These are phyloP conservation scores for Asterochloris sp. DNA, from an alignment of 139 green algal species.

Conservation along the genomic window DNA sequence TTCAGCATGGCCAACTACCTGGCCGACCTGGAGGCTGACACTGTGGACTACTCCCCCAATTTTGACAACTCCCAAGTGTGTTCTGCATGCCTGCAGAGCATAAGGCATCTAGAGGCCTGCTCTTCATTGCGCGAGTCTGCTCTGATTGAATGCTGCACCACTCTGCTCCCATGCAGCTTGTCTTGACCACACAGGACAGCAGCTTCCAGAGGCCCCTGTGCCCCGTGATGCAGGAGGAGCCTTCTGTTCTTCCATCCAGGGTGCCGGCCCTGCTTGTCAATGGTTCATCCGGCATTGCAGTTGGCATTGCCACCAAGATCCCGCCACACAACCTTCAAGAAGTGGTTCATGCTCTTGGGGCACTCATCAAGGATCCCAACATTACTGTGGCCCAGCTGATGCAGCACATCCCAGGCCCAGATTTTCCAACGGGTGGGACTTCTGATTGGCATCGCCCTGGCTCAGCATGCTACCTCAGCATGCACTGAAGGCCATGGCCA, in stretches of 20 bases:
- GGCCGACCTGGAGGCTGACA: slow-evolving; percentile 74
- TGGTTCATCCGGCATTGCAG: slow-evolving; percentile 89
- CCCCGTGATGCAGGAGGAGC: slow-evolving; percentile 64
- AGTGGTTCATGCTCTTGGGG: slow-evolving; percentile 77
- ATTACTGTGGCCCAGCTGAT: slow-evolving; percentile 79
- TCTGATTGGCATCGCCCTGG: background rate
- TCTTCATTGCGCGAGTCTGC: background rate
- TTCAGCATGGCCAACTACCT: slow-evolving; percentile 73
- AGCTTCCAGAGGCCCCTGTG: too few relatives aligned
- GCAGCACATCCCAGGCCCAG: slow-evolving; percentile 79
- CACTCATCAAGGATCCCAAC: slow-evolving; percentile 77
- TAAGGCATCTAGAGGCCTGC: background rate
- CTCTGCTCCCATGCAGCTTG: background rate
- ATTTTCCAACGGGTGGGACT: slow-evolving; percentile 90
- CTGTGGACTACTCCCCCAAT: slow-evolving; percentile 77
- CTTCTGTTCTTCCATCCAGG: slow-evolving; percentile 83
- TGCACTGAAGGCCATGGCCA: background rate
- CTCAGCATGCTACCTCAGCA: background rate
- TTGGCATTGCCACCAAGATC: slow-evolving; percentile 95
- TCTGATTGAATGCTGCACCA: background rate
- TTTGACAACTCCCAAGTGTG: slow-evolving; percentile 79
- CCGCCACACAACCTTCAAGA: slow-evolving; percentile 95
- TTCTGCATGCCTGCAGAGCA: too few relatives aligned
- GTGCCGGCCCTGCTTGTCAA: slow-evolving; percentile 94
- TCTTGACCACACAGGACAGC: too few relatives aligned